Percentiles rank a stretch among this genome's conserved stretches.
Conservation (phyloP, 306 rosid species). For the Vicia villosa region DNA sequence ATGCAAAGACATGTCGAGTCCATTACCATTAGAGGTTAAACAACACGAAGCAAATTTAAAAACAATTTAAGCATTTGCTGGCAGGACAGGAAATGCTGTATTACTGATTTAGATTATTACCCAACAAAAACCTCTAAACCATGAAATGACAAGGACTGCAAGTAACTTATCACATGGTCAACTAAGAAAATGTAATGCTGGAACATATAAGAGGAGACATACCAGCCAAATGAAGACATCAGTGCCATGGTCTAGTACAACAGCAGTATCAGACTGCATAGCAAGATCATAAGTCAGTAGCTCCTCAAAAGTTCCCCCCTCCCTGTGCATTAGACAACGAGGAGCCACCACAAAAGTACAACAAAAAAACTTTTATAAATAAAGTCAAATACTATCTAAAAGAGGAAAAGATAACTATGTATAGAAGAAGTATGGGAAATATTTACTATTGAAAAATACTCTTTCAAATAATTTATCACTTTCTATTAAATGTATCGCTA, state of each 20-base stretch:
- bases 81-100: slow-evolving; percentile 1
- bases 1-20: slow-evolving; percentile 2
- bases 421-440: no score
- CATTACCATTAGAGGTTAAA: slow-evolving; percentile 9
- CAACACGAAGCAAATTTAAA: slow-evolving; percentile 6
- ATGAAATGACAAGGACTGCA: background rate
- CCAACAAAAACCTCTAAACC: background rate
- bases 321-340: slow-evolving; percentile 94
- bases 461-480: no score
- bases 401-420: no score
- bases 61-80: background rate
- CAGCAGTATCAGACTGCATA: slow-evolving; percentile 96
- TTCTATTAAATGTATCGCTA: no score
- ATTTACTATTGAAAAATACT: no score
- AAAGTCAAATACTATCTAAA: no score
- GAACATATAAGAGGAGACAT: slow-evolving; percentile 32
- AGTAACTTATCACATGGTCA: background rate
- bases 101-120: slow-evolving; percentile 6
- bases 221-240: slow-evolving; percentile 98
- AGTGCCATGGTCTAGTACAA: slow-evolving; percentile 86
- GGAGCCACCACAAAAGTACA: slow-evolving; percentile 98
- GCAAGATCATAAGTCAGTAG: slow-evolving; percentile 93
- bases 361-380: no score
- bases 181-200: slow-evolving; percentile 24
- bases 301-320: slow-evolving; percentile 88